A percentile compares a stretch with the other conserved stretches of the same genome.
Evolutionary conservation across 192 early-diverging fungal species (phyloP).

Genomic region (Podila horticola): DNA sequence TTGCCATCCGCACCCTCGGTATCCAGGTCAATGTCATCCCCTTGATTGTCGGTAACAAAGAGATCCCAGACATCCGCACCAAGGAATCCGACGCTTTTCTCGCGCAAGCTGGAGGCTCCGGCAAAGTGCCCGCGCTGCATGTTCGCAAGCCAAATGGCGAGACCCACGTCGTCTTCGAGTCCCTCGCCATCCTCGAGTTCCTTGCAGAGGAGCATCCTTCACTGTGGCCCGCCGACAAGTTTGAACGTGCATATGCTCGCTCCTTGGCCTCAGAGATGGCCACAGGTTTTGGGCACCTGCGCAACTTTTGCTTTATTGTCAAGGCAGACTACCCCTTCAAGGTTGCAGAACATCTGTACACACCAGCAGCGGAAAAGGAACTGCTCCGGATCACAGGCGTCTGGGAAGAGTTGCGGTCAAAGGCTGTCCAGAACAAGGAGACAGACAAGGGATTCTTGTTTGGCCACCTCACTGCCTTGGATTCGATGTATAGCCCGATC

Average conservation of each 20-base stretch:
- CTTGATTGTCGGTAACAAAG: conserved; percentile 21
- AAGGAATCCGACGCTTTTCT: conserved; percentile 20
- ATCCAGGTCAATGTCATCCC: conserved; percentile 27
- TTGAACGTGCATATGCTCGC: conserved; percentile 50
- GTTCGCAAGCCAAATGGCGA: conserved; percentile 16
- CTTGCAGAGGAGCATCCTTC: conserved; percentile 49
- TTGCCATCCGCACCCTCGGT: conserved; percentile 24
- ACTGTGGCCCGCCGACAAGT: conserved; percentile 43
- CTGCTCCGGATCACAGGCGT: conserved; percentile 28
- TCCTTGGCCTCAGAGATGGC: conserved; percentile 51
- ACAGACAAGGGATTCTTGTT: conserved; percentile 49
- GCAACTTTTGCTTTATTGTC: conserved; percentile 47
- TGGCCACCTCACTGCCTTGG: conserved; percentile 47
- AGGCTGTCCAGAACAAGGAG: conserved; percentile 20
- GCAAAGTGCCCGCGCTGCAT: conserved; percentile 47
- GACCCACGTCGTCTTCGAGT: conserved; percentile 47
- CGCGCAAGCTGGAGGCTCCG: conserved; percentile 34
- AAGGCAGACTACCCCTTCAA: conserved; percentile 15
- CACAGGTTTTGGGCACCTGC: conserved; percentile 27
- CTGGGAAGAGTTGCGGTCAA: conserved; percentile 40
- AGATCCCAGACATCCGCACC: conserved; percentile 22
- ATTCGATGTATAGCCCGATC: conserved; percentile 53
- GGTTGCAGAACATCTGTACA: conserved; percentile 12
- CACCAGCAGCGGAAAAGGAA: conserved; percentile 11
- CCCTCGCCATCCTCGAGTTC: conserved; percentile 49